A percentile compares a stretch with the other conserved stretches of the same genome.
Evolutionary conservation across 495 filamentous ascomycete species (phyloP).

Genomic region (Pseudevernia furfuracea): DNA sequence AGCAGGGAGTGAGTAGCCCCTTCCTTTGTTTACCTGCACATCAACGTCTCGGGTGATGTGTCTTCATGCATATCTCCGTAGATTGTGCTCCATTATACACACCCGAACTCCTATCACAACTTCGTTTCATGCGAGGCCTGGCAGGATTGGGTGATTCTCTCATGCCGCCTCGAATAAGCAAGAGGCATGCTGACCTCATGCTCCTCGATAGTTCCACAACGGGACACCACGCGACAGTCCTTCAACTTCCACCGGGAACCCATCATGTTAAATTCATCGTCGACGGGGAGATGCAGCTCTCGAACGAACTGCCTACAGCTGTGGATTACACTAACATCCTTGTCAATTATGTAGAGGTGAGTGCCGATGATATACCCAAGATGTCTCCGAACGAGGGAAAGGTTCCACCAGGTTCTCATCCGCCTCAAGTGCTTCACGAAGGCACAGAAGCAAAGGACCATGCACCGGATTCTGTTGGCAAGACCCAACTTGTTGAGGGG

Average conservation of each 20-base stretch:
- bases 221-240: constrained; percentile 59
- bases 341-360: constrained; percentile 96
- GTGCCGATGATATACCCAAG: constrained; percentile 57
- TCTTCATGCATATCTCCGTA: constrained; percentile 6
- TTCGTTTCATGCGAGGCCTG: background rate
- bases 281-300: constrained; percentile 83
- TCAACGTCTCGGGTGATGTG: background rate
- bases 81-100: background rate
- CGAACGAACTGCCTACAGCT: constrained; percentile 79
- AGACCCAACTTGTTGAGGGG: constrained; percentile 36
- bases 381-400: constrained; percentile 28
- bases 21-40: constrained; percentile 20
- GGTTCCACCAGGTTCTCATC: constrained; percentile 36
- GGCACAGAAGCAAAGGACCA: constrained; percentile 32
- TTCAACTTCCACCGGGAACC: constrained; percentile 82
- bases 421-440: constrained; percentile 41
- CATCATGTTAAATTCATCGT: constrained; percentile 96
- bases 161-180: background rate
- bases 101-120: background rate
- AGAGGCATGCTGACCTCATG: constrained; percentile 20
- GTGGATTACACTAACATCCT: constrained; percentile 95
- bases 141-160: background rate
- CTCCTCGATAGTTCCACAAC: constrained; percentile 25
- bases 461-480: constrained; percentile 34
- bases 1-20: constrained; percentile 63